phyloP scores from a whole-genome alignment of 306 rosid genomes.

The Mimosa bimucronata region DNA sequence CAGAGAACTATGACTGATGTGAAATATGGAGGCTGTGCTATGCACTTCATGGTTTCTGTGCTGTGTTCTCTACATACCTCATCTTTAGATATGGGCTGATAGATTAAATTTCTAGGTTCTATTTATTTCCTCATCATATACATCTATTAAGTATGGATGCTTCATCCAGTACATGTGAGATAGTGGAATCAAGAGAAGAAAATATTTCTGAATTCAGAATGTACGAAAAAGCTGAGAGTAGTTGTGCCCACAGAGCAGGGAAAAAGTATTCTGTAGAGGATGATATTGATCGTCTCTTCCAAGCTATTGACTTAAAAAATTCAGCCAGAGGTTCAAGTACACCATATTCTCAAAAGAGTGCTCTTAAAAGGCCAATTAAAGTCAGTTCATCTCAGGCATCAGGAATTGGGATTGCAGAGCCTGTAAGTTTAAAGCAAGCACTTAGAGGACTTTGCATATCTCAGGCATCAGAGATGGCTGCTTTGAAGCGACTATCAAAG shows the following conservation, averaged over 20 bases:
- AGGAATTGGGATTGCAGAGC: slow-evolving; percentile 93
- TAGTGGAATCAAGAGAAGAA: slow-evolving; percentile 77
- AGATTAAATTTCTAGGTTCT: slow-evolving; percentile 28
- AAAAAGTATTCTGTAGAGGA: slow-evolving; percentile 81
- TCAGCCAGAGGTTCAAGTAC: slow-evolving; percentile 59
- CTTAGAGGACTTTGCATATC: slow-evolving; percentile 93
- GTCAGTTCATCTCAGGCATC: slow-evolving; percentile 69
- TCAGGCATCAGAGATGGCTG: slow-evolving; percentile 99
- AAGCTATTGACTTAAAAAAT: slow-evolving; percentile 71
- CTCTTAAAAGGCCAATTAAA: slow-evolving; percentile 91
- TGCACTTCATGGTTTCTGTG: slow-evolving; percentile 36
- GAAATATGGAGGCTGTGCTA: slow-evolving; percentile 39
- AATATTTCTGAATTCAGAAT: slow-evolving; percentile 47
- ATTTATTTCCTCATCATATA: slow-evolving; percentile 35
- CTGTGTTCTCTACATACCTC: slow-evolving; percentile 36
- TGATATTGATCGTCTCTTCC: slow-evolving; percentile 88
- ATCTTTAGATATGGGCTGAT: slow-evolving; percentile 60
- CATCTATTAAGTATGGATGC: slow-evolving; percentile 58
- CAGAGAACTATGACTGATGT: slow-evolving; percentile 48
- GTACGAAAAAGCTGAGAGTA: slow-evolving; percentile 56
- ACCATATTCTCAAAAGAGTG: slow-evolving; percentile 65
- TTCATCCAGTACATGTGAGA: slow-evolving; percentile 61
- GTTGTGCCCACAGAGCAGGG: slow-evolving; percentile 49
- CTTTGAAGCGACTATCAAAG: slow-evolving; percentile 82
- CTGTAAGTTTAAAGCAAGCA: slow-evolving; percentile 98